Evolutionary conservation across 805 yeast species (phyloP).

Genomic region (Nakazawaea populi): DNA sequence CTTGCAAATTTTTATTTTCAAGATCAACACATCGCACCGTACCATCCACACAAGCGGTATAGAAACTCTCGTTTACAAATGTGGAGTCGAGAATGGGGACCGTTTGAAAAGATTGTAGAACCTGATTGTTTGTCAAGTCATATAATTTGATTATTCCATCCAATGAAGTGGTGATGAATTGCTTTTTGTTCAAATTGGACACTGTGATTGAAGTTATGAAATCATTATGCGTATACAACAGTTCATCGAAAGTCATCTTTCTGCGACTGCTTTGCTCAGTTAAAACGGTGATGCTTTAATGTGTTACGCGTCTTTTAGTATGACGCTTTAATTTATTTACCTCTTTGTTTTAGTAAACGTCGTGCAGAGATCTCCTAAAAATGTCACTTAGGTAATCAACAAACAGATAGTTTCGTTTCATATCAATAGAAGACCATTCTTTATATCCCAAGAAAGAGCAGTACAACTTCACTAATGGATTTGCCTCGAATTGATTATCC

Average conservation of each 20-base stretch:
- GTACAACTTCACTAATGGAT: too few relatives aligned
- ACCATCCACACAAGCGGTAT: constrained; percentile 47
- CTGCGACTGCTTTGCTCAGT: not conserved
- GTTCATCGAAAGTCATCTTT: not conserved
- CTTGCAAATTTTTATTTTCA: constrained; percentile 30
- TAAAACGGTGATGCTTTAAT: too few relatives aligned
- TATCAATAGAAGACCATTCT: too few relatives aligned
- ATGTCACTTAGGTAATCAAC: too few relatives aligned
- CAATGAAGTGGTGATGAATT: constrained; percentile 3
- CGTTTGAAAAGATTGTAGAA: not conserved
- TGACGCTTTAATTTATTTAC: too few relatives aligned
- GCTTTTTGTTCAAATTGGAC: not conserved
- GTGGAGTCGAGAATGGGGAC: constrained; percentile 1
- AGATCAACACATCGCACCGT: constrained; percentile 44
- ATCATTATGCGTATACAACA: constrained; percentile 3
- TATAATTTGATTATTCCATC: constrained; percentile 5
- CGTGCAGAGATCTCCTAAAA: too few relatives aligned
- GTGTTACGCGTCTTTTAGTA: not conserved
- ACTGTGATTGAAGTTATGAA: constrained; percentile 1
- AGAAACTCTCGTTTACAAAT: not conserved
- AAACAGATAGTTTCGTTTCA: too few relatives aligned
- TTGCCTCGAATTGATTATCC: too few relatives aligned
- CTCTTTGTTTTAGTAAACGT: too few relatives aligned
- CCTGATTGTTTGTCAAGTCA: not conserved
- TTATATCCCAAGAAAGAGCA: too few relatives aligned